A percentile compares a stretch with the other conserved stretches of the same genome.
Evolutionary conservation across 2,329 filamentous ascomycete genomes (phyloP).

Genomic region (Seiridium unicorne): DNA sequence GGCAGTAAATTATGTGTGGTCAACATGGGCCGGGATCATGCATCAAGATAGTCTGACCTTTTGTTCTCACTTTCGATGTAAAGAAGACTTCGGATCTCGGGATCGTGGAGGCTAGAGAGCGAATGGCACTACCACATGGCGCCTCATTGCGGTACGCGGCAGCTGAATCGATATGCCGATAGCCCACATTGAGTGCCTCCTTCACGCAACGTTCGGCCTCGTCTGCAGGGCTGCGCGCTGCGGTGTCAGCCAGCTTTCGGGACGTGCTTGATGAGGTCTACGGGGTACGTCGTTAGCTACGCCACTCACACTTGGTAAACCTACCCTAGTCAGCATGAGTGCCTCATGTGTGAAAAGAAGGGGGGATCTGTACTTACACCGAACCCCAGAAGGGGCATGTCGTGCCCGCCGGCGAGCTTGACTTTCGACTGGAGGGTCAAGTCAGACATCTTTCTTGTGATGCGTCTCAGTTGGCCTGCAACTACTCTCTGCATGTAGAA

Average conservation of each 20-base stretch:
- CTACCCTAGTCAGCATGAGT: constrained; percentile 25
- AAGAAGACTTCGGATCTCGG: constrained; percentile 51
- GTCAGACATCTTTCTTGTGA: constrained; percentile 40
- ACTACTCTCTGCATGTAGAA: background rate
- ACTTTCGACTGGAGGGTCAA: constrained; percentile 45
- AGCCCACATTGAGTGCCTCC: constrained; percentile 48
- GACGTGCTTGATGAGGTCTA: background rate
- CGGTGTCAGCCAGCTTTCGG: background rate
- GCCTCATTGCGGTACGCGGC: constrained; percentile 51
- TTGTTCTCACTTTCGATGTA: constrained; percentile 54
- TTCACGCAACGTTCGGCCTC: constrained; percentile 36
- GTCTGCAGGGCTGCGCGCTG: constrained; percentile 27
- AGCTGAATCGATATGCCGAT: constrained; percentile 57
- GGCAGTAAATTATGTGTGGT: too few relatives aligned
- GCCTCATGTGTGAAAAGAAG: background rate
- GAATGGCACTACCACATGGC: constrained; percentile 43
- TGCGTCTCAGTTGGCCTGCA: background rate
- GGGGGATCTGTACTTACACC: constrained; percentile 39
- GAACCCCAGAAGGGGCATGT: constrained; percentile 51
- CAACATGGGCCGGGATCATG: too few relatives aligned
- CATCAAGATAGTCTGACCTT: constrained; percentile 6
- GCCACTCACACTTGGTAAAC: constrained; percentile 50
- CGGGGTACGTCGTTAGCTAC: background rate
- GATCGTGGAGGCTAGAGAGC: constrained; percentile 31
- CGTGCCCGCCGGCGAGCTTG: constrained; percentile 55